Conservation (phyloP, 1,284 basidiomycete genomes). For the Taiwanofungus camphoratus region DNA sequence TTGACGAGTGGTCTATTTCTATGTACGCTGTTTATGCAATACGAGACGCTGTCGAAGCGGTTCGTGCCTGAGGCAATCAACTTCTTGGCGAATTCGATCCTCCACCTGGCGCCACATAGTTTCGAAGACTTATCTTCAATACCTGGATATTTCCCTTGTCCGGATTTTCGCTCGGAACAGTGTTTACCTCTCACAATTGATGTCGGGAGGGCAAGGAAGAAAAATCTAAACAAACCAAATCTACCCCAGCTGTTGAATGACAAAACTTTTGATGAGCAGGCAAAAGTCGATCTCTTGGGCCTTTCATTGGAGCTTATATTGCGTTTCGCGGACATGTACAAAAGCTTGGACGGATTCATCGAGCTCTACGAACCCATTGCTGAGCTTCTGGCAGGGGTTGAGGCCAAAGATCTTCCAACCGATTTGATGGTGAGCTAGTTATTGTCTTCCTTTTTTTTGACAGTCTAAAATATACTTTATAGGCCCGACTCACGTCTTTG, state of each 20-base stretch:
- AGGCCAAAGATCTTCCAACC: constrained; percentile 42
- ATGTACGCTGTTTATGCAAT: constrained; percentile 78
- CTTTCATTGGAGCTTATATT: constrained; percentile 59
- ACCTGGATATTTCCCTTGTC: constrained; percentile 67
- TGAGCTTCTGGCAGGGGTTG: constrained; percentile 51
- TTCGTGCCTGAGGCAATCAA: constrained; percentile 88
- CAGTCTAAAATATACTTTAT: background rate
- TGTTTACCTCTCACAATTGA: constrained; percentile 38
- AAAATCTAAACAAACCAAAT: constrained; percentile 40
- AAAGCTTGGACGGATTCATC: constrained; percentile 73
- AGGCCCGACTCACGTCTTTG: constrained; percentile 19
- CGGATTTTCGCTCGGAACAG: constrained; percentile 55
- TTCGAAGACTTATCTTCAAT: constrained; percentile 43
- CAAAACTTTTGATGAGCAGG: constrained; percentile 44
- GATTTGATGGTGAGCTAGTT: constrained; percentile 48
- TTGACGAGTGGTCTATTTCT: constrained; percentile 86
- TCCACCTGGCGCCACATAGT: constrained; percentile 67
- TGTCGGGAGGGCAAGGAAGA: constrained; percentile 34
- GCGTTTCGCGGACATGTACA: constrained; percentile 71
- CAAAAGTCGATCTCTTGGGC: constrained; percentile 62
- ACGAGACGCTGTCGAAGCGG: constrained; percentile 81
- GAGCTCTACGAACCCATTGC: constrained; percentile 76
- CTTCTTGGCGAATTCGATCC: constrained; percentile 67
- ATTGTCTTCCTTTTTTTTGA: background rate
- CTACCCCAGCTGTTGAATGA: constrained; percentile 38